phyloP scores from a whole-genome alignment of 2,329 filamentous ascomycete genomes.

The Pestalotiopsis sp. region DNA sequence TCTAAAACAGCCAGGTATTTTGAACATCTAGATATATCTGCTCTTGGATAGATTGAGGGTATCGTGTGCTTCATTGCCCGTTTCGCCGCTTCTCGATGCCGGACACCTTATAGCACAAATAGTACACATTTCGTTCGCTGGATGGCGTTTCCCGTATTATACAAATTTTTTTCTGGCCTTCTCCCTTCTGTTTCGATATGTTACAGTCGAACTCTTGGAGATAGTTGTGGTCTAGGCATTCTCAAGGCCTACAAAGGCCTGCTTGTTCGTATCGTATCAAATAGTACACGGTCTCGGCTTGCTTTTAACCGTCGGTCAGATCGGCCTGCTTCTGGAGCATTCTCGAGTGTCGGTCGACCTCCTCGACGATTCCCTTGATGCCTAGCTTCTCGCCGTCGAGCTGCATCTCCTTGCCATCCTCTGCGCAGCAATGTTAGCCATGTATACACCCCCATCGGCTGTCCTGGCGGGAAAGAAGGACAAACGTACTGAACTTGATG shows the following conservation, averaged over 20 bases:
- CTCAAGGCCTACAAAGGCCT: neutral
- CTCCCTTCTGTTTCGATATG: neutral
- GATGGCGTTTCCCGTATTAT: neutral
- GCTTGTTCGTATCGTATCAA: neutral
- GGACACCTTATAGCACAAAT: too few species aligned
- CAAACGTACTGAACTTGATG: constrained; percentile 81
- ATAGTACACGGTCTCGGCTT: neutral
- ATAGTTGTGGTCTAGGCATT: neutral
- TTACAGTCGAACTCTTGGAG: neutral
- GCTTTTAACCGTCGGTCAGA: constrained; percentile 50
- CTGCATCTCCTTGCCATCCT: constrained; percentile 90
- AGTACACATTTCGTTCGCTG: neutral
- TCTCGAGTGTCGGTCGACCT: constrained; percentile 88
- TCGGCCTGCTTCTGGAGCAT: constrained; percentile 81
- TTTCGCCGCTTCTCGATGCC: neutral
- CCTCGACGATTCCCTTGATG: constrained; percentile 84
- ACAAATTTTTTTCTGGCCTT: neutral
- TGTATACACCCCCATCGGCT: neutral
- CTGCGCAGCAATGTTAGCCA: constrained; percentile 45
- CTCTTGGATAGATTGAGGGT: neutral
- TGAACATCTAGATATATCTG: too few species aligned
- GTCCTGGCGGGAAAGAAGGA: neutral
- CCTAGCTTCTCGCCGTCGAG: constrained; percentile 80
- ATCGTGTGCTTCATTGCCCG: neutral
- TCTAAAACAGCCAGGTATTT: too few species aligned